Percentiles rank a stretch among this genome's conserved stretches.
These are phyloP conservation scores for Cystobasidium onofrii DNA, from an alignment of 768 basidiomycete genomes.

Conservation along the genomic window DNA sequence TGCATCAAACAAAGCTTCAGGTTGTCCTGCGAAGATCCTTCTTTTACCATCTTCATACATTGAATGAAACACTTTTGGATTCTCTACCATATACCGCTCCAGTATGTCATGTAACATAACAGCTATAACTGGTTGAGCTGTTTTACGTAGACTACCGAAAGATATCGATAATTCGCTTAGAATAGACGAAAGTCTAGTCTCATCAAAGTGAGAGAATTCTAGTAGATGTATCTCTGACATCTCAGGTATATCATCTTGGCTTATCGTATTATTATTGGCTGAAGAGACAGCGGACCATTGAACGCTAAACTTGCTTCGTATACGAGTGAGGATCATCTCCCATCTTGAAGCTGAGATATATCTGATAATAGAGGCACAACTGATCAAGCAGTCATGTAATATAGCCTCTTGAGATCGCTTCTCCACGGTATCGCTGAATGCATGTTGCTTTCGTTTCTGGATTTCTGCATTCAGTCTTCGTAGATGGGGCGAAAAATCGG, in stretches of 20 bases:
- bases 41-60: neutral
- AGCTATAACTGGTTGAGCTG: neutral
- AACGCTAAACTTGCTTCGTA: neutral
- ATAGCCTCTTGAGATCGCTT: neutral
- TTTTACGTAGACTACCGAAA: neutral
- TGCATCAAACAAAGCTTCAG: neutral
- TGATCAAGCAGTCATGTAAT: neutral
- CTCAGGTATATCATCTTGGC: constrained; percentile 1
- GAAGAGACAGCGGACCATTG: neutral
- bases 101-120: neutral
- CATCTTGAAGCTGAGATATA: constrained; percentile 30
- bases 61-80: neutral
- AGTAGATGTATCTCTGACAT: constrained; percentile 3
- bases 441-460: neutral
- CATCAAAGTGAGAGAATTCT: neutral
- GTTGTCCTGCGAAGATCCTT: neutral
- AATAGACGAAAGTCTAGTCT: neutral
- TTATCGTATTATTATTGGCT: neutral
- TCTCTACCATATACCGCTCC: neutral
- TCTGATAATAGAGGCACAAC: neutral
- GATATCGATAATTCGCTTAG: neutral
- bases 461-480: neutral
- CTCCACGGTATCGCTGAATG: neutral
- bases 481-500: neutral
- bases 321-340: constrained; percentile 10